Evolutionary conservation across 345 rosid genomes (phyloP).

Genomic region (Psidium guajava): DNA sequence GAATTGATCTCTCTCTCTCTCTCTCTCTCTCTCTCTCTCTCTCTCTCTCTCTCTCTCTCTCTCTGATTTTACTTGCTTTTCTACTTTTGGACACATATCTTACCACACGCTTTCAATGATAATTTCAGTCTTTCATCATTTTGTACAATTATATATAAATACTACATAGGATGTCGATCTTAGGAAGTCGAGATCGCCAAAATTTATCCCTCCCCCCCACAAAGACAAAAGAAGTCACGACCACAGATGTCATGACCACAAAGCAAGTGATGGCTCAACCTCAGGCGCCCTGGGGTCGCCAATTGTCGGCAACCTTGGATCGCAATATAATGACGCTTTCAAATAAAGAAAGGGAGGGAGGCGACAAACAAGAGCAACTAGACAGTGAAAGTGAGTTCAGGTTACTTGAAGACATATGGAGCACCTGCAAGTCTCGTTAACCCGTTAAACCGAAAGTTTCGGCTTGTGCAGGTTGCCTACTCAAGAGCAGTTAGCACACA

Average conservation of each 20-base stretch:
- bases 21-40: not conserved
- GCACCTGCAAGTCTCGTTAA: not conserved
- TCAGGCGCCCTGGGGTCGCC: not conserved
- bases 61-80: not conserved
- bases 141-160: not conserved
- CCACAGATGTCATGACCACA: not conserved
- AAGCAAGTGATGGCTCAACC: not conserved
- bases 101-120: not conserved
- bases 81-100: not conserved
- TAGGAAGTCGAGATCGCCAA: not conserved
- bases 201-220: not conserved
- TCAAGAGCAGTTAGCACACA: not conserved
- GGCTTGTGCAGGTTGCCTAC: not conserved
- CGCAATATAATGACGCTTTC: not conserved
- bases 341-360: not conserved
- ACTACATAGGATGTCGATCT: not conserved
- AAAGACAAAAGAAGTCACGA: not conserved
- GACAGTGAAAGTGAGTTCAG: not conserved
- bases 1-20: not conserved
- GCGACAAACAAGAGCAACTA: not conserved
- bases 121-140: not conserved
- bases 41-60: not conserved
- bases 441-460: not conserved
- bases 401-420: not conserved
- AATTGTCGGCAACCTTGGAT: not conserved